These are phyloP conservation scores for Talaromyces albobiverticillius DNA, from an alignment of 2,329 filamentous ascomycete species.

Conservation along the genomic window DNA sequence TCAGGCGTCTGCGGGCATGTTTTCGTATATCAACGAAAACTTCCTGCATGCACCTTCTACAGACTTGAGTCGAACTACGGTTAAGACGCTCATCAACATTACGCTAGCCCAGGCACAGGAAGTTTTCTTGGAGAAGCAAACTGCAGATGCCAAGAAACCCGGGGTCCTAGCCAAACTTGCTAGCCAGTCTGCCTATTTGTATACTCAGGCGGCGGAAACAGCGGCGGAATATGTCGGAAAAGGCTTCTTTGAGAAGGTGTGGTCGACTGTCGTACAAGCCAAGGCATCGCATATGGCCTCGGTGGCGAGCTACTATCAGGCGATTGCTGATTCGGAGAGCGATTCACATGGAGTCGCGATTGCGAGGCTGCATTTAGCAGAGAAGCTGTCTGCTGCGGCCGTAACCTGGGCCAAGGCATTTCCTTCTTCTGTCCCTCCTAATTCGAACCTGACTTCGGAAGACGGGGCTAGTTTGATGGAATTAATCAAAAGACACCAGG, in stretches of 20 bases:
- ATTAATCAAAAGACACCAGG: conserved; percentile 76
- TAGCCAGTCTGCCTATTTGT: conserved; percentile 84
- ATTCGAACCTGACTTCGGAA: conserved; percentile 79
- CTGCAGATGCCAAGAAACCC: conserved; percentile 87
- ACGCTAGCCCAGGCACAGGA: conserved; percentile 96
- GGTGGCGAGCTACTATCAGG: conserved; percentile 90
- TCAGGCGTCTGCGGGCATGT: conserved; percentile 98
- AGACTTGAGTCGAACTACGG: conserved; percentile 92
- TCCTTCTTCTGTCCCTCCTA: conserved; percentile 72
- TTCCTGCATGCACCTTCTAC: conserved; percentile 95
- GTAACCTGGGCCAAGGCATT: conserved; percentile 73
- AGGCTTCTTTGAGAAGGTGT: conserved; percentile 90
- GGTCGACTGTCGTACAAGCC: conserved; percentile 68
- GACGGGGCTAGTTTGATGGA: conserved; percentile 72
- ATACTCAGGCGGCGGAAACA: conserved; percentile 82
- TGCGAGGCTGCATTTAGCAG: conserved; percentile 76
- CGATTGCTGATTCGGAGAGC: conserved; percentile 82
- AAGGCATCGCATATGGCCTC: conserved; percentile 83
- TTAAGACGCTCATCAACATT: conserved; percentile 88
- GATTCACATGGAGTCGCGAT: conserved; percentile 84
- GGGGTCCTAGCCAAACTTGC: conserved; percentile 89
- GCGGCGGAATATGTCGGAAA: conserved; percentile 89
- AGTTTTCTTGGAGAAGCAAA: conserved; percentile 95
- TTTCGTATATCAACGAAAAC: conserved; percentile 99
- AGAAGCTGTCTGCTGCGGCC: conserved; percentile 74